Evolutionary conservation across 1,139 yeast genomes (phyloP).

Genomic region (Waltiozyma sp.): DNA sequence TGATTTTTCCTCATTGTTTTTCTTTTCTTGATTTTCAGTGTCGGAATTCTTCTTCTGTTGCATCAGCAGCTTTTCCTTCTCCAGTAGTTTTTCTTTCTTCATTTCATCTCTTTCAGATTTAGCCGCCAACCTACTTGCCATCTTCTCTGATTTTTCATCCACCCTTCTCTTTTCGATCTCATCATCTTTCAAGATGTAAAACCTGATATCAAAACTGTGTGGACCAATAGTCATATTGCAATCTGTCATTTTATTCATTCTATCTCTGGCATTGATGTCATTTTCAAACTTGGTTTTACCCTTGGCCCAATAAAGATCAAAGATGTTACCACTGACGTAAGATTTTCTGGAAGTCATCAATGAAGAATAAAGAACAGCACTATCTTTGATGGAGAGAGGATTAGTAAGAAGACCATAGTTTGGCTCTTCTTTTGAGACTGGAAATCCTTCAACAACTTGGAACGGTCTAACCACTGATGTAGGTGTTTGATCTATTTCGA

Average conservation of each 20-base stretch:
- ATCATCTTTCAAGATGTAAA: slow-evolving; percentile 77
- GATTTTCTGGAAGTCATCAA: slow-evolving; percentile 63
- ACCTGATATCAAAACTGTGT: slow-evolving; percentile 63
- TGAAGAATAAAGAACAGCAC: slow-evolving; percentile 63
- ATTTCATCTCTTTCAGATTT: slow-evolving; percentile 27
- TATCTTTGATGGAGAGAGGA: slow-evolving; percentile 62
- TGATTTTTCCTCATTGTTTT: not conserved
- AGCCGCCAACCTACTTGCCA: slow-evolving; percentile 26
- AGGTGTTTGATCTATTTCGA: slow-evolving; percentile 22
- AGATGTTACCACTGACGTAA: slow-evolving; percentile 67
- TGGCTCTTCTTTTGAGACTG: slow-evolving; percentile 52
- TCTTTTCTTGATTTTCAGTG: slow-evolving; percentile 1
- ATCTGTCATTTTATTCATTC: slow-evolving; percentile 83
- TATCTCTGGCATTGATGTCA: slow-evolving; percentile 42
- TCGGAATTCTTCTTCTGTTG: slow-evolving; percentile 14
- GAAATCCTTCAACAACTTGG: slow-evolving; percentile 57
- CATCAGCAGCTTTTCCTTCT: slow-evolving; percentile 3
- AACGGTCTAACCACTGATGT: slow-evolving; percentile 46
- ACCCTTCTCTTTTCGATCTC: slow-evolving; percentile 29
- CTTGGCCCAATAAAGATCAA: slow-evolving; percentile 73
- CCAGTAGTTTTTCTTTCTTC: slow-evolving; percentile 19
- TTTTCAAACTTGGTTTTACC: slow-evolving; percentile 38
- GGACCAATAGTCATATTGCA: slow-evolving; percentile 69
- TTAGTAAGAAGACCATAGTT: slow-evolving; percentile 51
- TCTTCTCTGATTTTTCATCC: slow-evolving; percentile 24